phyloP scores from a whole-genome alignment of 1,284 basidiomycete species.

The Fomitopsis palustris region DNA sequence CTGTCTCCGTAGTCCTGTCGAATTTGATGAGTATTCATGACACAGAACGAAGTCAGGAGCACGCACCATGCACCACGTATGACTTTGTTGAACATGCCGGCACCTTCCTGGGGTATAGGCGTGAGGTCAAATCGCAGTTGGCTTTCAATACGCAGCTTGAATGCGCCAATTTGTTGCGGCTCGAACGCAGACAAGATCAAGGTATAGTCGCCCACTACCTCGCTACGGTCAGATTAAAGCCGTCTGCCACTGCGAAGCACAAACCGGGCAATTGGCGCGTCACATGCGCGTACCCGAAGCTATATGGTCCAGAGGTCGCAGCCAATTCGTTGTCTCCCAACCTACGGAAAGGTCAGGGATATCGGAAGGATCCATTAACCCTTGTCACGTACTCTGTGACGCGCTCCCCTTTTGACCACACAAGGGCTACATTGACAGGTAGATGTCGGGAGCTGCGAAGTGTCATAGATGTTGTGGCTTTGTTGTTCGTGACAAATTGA shows the following conservation, averaged over 20 bases:
- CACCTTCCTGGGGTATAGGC: constrained; percentile 84
- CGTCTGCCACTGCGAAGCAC: constrained; percentile 18
- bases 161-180: constrained; percentile 63
- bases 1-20: constrained; percentile 47
- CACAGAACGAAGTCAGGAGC: background rate
- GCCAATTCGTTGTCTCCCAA: constrained; percentile 64
- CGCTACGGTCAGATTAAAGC: background rate
- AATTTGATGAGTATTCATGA: background rate
- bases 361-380: background rate
- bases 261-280: constrained; percentile 53
- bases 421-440: constrained; percentile 72
- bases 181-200: constrained; percentile 83
- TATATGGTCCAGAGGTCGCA: constrained; percentile 77
- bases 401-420: constrained; percentile 75
- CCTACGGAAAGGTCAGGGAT: constrained; percentile 29
- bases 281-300: constrained; percentile 70
- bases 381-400: constrained; percentile 65
- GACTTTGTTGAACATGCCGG: constrained; percentile 81
- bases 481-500: constrained; percentile 19
- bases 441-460: constrained; percentile 61
- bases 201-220: constrained; percentile 76
- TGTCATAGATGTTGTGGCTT: constrained; percentile 46
- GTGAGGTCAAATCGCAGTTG: constrained; percentile 63
- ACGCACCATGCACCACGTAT: constrained; percentile 70
- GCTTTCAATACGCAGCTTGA: constrained; percentile 61